Evolutionary conservation across 1,284 basidiomycete species (phyloP).

Genomic region (Chondrostereum purpureum): DNA sequence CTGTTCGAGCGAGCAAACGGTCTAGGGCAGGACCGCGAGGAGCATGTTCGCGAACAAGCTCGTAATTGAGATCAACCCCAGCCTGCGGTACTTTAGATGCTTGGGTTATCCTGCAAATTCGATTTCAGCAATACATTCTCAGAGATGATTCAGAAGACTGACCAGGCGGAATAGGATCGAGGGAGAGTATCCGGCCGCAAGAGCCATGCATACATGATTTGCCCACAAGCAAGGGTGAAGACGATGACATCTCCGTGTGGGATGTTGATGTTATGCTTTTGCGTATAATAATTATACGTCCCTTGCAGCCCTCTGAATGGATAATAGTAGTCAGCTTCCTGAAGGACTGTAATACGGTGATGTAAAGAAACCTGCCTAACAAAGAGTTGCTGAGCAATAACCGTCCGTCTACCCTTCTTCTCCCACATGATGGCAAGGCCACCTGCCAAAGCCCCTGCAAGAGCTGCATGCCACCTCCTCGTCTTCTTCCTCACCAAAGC

Average conservation of each 20-base stretch:
- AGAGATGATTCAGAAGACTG: conserved; percentile 15
- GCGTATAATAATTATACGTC: conserved; percentile 70
- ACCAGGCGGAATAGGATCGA: conserved; percentile 73
- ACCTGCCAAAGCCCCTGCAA: conserved; percentile 82
- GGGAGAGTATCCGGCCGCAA: conserved; percentile 81
- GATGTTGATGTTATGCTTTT: conserved; percentile 60
- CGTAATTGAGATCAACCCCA: conserved; percentile 56
- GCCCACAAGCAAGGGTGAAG: conserved; percentile 80
- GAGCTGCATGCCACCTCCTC: conserved; percentile 80
- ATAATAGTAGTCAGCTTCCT: conserved; percentile 62
- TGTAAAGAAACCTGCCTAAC: conserved; percentile 52
- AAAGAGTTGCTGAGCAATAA: conserved; percentile 88
- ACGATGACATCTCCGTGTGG: conserved; percentile 84
- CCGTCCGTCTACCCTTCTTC: conserved; percentile 58
- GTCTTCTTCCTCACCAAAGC: conserved; percentile 60
- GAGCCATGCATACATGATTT: conserved; percentile 85
- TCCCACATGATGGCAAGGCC: conserved; percentile 83
- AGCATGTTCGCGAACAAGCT: conserved; percentile 49
- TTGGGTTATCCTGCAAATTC: conserved; percentile 42
- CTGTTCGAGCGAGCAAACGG: conserved; percentile 41
- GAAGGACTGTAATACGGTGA: conserved; percentile 4
- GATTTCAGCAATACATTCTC: neutral
- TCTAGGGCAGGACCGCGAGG: conserved; percentile 57
- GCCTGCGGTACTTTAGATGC: conserved; percentile 63
- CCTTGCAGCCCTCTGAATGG: too few species aligned